Evolutionary conservation across 345 rosid genomes (phyloP), one percentile per base, ranked within the genome.

Genomic region (Arabis alpina): DNA sequence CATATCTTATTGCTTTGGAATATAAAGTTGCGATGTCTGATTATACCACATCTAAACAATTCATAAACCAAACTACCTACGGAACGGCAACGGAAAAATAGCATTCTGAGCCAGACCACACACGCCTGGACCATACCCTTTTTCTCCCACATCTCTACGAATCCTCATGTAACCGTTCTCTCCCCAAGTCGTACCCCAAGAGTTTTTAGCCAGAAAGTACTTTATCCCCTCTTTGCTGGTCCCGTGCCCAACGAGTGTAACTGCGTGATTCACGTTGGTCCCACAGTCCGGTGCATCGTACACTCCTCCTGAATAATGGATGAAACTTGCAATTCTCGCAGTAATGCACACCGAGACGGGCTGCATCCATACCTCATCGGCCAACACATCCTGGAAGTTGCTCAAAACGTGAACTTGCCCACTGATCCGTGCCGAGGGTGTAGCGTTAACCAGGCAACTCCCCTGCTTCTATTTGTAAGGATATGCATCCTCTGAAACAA

Each of bases 241-340:
- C 12, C 87, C 93, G 1, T 84, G 85, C 10, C 93, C 90, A 23
- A 88, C 72, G 0, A 81, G 61, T 2, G 86, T 81, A 14, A 84
- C 82, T 0, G 78, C 82, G 23, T 85, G 93, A 68, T 82, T 61
- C 36, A 76, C 54, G n/a, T 48, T 1, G 1, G 78, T 77, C 9
- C 63, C 83, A 49, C 92, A 87, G 1, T 55, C 50, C 28, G 25
- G 11, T 0, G 80, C 85, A 4, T 44, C 34, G 68, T 81, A 84
- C 19, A 87, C 57, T 0, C 89, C 92, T 1, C 70, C 45, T 3
- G 64, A 27, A 61, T 85, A 85, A 52, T 80, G 64, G 47, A 30
- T 51, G 54, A 83, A 85, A 4, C 55, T 72, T 3, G 56, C 82
- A 2, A 74, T 34, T 34, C 37, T 76, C 1, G 71, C 78, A 1